Evolutionary conservation across 2,329 filamentous ascomycete genomes (phyloP).

Genomic region (Cladosporium velox): DNA sequence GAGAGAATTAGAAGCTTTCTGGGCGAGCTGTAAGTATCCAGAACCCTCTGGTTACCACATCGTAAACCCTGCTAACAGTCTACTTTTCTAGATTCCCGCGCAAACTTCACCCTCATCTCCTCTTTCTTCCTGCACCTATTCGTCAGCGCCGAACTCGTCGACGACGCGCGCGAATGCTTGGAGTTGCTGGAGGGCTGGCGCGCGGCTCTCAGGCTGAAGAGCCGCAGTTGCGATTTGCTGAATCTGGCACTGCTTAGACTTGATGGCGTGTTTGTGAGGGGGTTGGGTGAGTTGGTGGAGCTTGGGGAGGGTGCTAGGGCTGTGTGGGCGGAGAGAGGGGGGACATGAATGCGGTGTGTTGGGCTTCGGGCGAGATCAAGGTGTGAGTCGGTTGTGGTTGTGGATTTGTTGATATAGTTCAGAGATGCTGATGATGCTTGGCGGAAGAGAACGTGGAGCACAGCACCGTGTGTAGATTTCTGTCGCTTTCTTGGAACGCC

Average conservation of each 20-base stretch:
- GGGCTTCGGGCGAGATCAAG: neutral
- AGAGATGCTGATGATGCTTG: neutral
- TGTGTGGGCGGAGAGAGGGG: constrained; percentile 32
- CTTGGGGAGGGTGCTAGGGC: constrained; percentile 34
- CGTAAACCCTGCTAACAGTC: neutral
- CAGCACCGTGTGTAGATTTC: neutral
- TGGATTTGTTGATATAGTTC: neutral
- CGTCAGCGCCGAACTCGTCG: constrained; percentile 33
- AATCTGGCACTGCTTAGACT: constrained; percentile 37
- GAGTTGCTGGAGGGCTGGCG: constrained; percentile 36
- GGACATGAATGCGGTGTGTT: neutral
- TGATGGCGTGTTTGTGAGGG: constrained; percentile 36
- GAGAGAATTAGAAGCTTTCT: constrained; percentile 38
- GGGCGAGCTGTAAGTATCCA: constrained; percentile 36
- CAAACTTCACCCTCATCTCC: constrained; percentile 40
- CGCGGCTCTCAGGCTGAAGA: constrained; percentile 36
- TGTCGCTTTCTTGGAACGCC: neutral
- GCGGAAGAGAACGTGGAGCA: neutral
- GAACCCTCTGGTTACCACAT: neutral
- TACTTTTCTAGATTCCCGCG: constrained; percentile 32
- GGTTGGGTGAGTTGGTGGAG: constrained; percentile 34
- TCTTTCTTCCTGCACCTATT: constrained; percentile 39
- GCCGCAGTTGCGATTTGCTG: constrained; percentile 38
- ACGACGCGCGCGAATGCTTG: constrained; percentile 37
- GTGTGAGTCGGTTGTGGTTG: neutral